Base-by-base conservation (phyloP, 108 stramenopile genomes). In the Nitzschia inconspicua region DNA sequence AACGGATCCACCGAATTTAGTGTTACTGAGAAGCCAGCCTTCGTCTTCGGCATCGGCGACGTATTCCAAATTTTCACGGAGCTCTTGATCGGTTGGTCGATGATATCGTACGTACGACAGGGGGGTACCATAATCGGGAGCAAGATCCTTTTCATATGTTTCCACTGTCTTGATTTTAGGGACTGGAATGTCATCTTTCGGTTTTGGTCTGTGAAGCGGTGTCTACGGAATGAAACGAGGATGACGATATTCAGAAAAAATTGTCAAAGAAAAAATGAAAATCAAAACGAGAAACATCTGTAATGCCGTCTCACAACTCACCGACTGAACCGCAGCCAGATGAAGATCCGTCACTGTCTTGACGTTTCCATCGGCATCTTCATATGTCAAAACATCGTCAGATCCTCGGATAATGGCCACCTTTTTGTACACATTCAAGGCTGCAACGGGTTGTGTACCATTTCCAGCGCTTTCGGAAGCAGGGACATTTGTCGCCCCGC, bases 11-110 rank as follows among this genome's bases (percentile, higher is more conserved):
- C 90, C 90, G 60, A 92, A 92, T n/a, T 82, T 75, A 31, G 46
- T 19, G 73, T 88, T 82, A 19, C 73, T 70, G 23, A 49, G 57
- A 47, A 86, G 70, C 91, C 91, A 89, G 4, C 34, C 58, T 59
- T 93, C 88, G 65, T 93, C 91, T 32, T 93, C 91, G 8, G 62
- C 75, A 70, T 88, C 87, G 19, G 68, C 48, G 28, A 86, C 76
- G 68, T 91, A 91, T 57, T 91, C 86, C 0, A 85, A 32, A n/a
- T 29, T 61, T 9, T 65, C 58, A 5, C 71, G 47, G 10, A 76
- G 25, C 59, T 89, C 82, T 41, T 76, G 57, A 16, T 57, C 68
- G 0, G 82, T 65, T n/a, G 75, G 66, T 46, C 69, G 63, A 26
- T 56, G 62, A 60, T 84, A 67, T 43, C 91, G 72, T 30, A 93